Evolutionary conservation across 2,329 filamentous ascomycete genomes (phyloP), one percentile per base, ranked within the genome.

Genomic region (Mycosphaerella arachidis): DNA sequence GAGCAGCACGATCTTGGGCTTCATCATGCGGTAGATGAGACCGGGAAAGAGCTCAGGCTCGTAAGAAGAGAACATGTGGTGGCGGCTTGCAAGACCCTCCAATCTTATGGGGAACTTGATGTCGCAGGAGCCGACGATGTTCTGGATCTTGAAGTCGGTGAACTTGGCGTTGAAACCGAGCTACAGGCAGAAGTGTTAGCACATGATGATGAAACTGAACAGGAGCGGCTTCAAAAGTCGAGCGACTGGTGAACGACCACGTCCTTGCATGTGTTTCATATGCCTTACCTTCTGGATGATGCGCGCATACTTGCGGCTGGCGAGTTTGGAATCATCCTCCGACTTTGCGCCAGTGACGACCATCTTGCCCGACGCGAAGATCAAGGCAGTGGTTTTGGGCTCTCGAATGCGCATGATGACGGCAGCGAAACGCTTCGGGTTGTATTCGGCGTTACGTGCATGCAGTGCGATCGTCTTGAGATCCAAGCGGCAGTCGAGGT

Each of bases 21-120:
- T 97, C 83, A 97, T 97, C 94, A 99, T 99, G 76, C 94, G 92
- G 80, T 99, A 99, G 79, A 99, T 99, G 55, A 99, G 87, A 86
- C 94, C 94, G 72, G 94, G 94, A 85, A 97, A 99, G 76, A 99
- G 78, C 75, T 99, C 94, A 68, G 94, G 94, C 58, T 99, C 94
- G 78, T 99, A 99, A 59, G 92, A 97, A 79, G 91, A 95, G 86
- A 97, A 99, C 81, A 96, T 96, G 83, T 97, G 93, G 84, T 99
- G 94, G 79, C 92, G 91, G 68, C 89, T 94, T 16, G 94, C 94
- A 74, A 99, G 82, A 78, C 94, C 94, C 76, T 97, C 94, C 60
- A 99, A 84, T 68, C 94, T 91, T 70, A 99, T 97, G 56, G 94
- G 94, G 80, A 99, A 99, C 83, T 97, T 97, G 84, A 99, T 97